Evolutionary conservation across 306 rosid genomes (phyloP).

Genomic region (Malus sieversii): DNA sequence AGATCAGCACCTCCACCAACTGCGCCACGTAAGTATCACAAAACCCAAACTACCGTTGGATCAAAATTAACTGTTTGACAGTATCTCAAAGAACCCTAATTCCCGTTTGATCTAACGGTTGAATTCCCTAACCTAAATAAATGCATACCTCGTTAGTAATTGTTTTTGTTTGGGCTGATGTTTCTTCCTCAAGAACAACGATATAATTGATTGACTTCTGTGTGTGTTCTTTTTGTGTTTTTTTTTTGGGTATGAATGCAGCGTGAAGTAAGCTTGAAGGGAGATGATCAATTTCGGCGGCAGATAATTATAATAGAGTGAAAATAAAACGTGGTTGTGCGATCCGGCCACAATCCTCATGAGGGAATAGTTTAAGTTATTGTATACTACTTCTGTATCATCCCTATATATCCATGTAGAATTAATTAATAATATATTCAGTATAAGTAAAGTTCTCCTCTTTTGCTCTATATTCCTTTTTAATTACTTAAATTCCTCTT

Average conservation of each 20-base stretch:
- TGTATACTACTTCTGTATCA: neutral
- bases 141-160: neutral
- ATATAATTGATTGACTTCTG: neutral
- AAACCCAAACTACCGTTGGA: neutral
- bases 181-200: neutral
- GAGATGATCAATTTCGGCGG: neutral
- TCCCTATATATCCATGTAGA: neutral
- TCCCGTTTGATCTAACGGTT: neutral
- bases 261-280: slow-evolving; percentile 3
- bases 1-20: slow-evolving; percentile 44
- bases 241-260: neutral
- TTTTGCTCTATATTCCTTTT: neutral
- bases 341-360: neutral
- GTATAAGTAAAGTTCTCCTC: neutral
- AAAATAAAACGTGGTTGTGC: neutral
- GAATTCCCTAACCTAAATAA: neutral
- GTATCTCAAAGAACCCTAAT: neutral
- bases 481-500: neutral
- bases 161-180: neutral
- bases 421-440: neutral
- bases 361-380: neutral
- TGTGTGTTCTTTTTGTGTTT: neutral
- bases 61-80: neutral
- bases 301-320: neutral
- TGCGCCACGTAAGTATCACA: slow-evolving; percentile 19